Evolutionary conservation across 345 rosid species (phyloP).

Genomic region (Durio zibethinus): DNA sequence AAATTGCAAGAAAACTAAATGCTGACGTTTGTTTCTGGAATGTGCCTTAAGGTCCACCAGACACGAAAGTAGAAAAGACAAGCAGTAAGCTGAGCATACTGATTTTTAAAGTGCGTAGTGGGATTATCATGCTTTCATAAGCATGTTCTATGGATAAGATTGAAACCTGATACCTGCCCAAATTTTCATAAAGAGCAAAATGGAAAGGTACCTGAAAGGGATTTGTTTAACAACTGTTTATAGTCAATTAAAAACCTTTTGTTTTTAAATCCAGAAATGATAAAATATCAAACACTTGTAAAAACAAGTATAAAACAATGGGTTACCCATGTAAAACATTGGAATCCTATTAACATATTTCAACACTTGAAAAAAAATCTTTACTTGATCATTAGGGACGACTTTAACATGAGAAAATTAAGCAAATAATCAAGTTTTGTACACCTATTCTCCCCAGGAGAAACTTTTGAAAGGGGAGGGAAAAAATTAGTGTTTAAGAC

Average conservation of each 20-base stretch:
- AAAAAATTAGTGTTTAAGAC: background rate
- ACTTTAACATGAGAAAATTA: background rate
- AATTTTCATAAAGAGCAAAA: background rate
- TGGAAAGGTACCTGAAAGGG: slow-evolving; percentile 6
- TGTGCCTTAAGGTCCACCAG: too few relatives aligned
- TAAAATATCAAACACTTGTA: background rate
- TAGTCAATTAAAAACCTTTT: slow-evolving; percentile 2
- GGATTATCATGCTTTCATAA: background rate
- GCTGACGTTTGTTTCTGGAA: background rate
- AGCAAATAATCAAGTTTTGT: background rate
- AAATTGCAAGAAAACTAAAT: background rate
- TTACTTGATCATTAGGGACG: background rate
- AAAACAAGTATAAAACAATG: background rate
- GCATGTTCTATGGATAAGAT: slow-evolving; percentile 1
- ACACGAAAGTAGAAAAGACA: slow-evolving; percentile 9
- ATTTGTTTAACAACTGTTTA: slow-evolving; percentile 1
- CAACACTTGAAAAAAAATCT: background rate
- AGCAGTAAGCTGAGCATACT: background rate
- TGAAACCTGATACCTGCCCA: background rate
- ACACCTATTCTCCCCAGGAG: background rate
- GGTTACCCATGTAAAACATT: background rate
- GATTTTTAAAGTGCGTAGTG: background rate
- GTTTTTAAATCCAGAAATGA: background rate
- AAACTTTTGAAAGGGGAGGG: background rate
- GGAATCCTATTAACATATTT: background rate